Percentiles rank a stretch among this genome's conserved stretches.
Evolutionary conservation across 148 eudicot species (phyloP).

Genomic region (Bassia scoparia): DNA sequence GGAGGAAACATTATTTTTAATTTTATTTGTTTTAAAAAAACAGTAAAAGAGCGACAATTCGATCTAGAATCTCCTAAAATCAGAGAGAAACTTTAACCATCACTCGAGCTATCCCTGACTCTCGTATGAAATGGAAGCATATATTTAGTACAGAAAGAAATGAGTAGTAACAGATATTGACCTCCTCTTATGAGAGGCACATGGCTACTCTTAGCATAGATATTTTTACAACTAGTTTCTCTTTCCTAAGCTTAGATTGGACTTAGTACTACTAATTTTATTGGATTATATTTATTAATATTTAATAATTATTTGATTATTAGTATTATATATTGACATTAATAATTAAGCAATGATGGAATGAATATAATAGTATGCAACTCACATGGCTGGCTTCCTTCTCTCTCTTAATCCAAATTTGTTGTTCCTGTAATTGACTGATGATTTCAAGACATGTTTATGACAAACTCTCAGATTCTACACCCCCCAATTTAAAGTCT

Average conservation of each 20-base stretch:
- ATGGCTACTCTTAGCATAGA: slow-evolving; percentile 15
- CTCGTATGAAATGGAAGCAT: too few species aligned
- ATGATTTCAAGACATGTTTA: slow-evolving; percentile 32
- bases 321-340: too few species aligned
- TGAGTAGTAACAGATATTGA: neutral
- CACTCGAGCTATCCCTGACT: too few species aligned
- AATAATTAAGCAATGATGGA: too few species aligned
- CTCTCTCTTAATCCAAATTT: neutral
- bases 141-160: neutral
- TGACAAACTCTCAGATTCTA: slow-evolving; percentile 31
- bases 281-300: neutral
- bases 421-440: slow-evolving; percentile 23
- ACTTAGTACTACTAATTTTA: slow-evolving; percentile 18
- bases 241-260: slow-evolving; percentile 16
- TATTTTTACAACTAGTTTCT: neutral
- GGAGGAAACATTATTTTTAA: too few species aligned
- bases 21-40: too few species aligned
- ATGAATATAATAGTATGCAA: too few species aligned
- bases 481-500: neutral
- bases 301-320: too few species aligned
- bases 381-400: too few species aligned
- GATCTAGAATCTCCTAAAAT: too few species aligned
- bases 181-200: slow-evolving; percentile 22
- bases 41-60: neutral
- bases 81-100: too few species aligned